Evolutionary conservation across 129 eudicot species (phyloP).

Genomic region (Chrysanthemum makinoi): DNA sequence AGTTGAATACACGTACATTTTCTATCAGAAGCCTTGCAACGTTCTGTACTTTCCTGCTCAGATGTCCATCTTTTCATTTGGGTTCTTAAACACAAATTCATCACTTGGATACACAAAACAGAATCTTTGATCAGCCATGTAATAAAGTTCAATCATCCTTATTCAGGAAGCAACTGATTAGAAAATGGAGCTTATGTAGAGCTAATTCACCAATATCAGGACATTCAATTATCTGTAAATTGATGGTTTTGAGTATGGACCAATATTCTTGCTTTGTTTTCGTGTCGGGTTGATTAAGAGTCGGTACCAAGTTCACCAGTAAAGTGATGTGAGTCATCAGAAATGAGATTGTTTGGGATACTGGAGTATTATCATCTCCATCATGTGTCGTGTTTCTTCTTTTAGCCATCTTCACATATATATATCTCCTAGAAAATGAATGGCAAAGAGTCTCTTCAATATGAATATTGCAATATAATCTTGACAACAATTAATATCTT

Average conservation of each 20-base stretch:
- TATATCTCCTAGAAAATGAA: slow-evolving; percentile 40
- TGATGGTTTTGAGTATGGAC: slow-evolving; percentile 40
- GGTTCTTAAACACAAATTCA: slow-evolving; percentile 47
- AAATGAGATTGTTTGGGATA: slow-evolving; percentile 44
- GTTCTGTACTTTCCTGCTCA: slow-evolving; percentile 34
- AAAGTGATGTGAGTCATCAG: slow-evolving; percentile 39
- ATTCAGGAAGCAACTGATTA: slow-evolving; percentile 34
- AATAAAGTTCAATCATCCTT: slow-evolving; percentile 16
- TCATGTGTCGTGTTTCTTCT: slow-evolving; percentile 27
- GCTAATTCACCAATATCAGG: slow-evolving; percentile 36
- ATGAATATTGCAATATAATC: slow-evolving; percentile 31
- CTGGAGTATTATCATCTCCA: slow-evolving; percentile 29
- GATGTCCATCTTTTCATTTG: slow-evolving; percentile 32
- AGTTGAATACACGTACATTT: slow-evolving; percentile 39
- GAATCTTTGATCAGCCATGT: slow-evolving; percentile 30
- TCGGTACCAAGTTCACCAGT: slow-evolving; percentile 27
- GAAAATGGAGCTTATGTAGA: slow-evolving; percentile 43
- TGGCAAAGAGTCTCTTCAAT: slow-evolving; percentile 44
- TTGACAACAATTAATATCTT: slow-evolving; percentile 42
- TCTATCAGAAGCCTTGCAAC: slow-evolving; percentile 40
- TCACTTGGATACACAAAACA: slow-evolving; percentile 39
- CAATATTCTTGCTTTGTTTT: slow-evolving; percentile 46
- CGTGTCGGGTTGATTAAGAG: slow-evolving; percentile 25
- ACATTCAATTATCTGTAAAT: slow-evolving; percentile 39
- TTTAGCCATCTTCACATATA: slow-evolving; percentile 50